A percentile compares a stretch with the other conserved stretches of the same genome.
Conservation (phyloP, 345 rosid species). For the Boechera retrofracta region DNA sequence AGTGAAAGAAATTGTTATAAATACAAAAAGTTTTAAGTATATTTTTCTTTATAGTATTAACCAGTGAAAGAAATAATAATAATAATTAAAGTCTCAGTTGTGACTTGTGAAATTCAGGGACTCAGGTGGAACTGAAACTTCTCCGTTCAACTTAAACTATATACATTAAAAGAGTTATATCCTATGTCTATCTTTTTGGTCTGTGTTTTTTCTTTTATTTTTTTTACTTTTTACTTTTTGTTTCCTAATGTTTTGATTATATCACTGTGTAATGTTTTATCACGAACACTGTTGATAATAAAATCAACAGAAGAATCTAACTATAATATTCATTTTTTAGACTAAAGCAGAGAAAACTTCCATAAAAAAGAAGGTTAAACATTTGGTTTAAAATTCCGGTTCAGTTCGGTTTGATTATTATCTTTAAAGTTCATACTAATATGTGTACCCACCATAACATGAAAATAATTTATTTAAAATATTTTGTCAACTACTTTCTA, state of each 20-base stretch:
- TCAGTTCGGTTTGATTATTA: too few relatives aligned
- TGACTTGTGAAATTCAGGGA: constrained; percentile 43
- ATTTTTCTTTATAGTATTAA: neutral
- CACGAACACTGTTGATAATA: neutral
- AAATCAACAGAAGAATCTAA: neutral
- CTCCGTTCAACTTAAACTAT: constrained; percentile 40
- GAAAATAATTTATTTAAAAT: too few relatives aligned
- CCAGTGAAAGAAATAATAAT: neutral
- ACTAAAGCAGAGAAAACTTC: neutral
- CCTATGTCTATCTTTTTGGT: constrained; percentile 43
- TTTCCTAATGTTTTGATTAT: neutral
- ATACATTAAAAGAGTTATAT: constrained; percentile 46
- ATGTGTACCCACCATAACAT: too few relatives aligned
- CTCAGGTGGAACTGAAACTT: constrained; percentile 52
- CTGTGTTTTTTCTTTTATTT: neutral
- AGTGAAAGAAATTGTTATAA: too few relatives aligned
- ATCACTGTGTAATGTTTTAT: constrained; percentile 12
- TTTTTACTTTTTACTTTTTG: neutral
- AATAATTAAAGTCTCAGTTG: constrained; percentile 44
- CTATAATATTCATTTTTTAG: neutral
- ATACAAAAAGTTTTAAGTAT: too few relatives aligned
- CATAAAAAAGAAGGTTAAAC: constrained; percentile 4
- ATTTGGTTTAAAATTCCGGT: too few relatives aligned
- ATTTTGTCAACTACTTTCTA: too few relatives aligned
- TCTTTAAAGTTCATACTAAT: too few relatives aligned